These are phyloP conservation scores for Russula compacta DNA, from an alignment of 768 basidiomycete genomes.

Conservation along the genomic window DNA sequence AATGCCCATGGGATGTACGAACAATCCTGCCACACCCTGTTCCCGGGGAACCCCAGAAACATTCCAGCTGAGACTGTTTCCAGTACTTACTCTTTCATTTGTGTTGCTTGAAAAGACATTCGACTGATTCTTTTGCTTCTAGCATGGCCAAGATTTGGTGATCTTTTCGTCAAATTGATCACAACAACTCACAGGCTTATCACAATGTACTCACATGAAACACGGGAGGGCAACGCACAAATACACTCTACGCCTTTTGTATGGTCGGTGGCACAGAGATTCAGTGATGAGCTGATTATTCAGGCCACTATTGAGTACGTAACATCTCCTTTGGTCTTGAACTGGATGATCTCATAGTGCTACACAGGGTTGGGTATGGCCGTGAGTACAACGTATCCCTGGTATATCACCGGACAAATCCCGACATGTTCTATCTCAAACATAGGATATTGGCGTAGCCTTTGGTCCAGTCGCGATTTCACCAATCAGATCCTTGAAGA, in stretches of 20 bases:
- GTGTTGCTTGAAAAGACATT: too few relatives aligned
- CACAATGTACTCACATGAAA: not conserved
- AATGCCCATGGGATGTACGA: not conserved
- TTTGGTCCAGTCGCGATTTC: conserved; percentile 1
- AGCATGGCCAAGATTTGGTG: not conserved
- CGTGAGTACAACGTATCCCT: not conserved
- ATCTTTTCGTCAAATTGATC: not conserved
- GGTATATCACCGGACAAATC: not conserved
- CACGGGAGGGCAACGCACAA: not conserved
- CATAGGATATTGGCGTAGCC: conserved; percentile 9
- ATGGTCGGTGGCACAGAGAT: not conserved
- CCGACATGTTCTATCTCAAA: not conserved
- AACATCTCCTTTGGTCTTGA: not conserved
- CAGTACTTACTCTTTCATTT: not conserved
- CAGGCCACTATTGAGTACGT: conserved; percentile 4
- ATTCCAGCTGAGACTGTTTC: conserved; percentile 3
- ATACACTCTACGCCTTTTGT: not conserved
- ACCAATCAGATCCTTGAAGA: not conserved
- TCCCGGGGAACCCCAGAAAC: not conserved
- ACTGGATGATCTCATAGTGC: not conserved
- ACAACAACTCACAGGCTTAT: not conserved
- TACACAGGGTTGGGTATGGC: not conserved
- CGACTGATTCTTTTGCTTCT: not conserved
- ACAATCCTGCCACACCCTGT: not conserved
- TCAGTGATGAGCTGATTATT: not conserved